Evolutionary conservation across 495 filamentous ascomycete genomes (phyloP).

Genomic region (Achaetomiella virescens): DNA sequence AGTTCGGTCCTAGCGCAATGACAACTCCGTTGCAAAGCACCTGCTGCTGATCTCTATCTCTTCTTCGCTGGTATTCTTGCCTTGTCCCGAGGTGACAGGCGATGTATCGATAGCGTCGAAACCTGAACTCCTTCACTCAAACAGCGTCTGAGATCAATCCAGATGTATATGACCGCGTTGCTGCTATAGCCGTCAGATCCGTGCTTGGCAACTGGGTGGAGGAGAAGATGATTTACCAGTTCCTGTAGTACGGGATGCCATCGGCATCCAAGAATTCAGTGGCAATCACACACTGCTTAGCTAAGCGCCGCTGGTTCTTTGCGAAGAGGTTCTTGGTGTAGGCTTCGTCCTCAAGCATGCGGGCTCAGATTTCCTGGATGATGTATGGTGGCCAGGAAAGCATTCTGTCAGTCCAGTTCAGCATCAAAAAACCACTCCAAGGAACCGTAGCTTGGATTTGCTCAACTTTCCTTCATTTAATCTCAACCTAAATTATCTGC

Average conservation of each 20-base stretch:
- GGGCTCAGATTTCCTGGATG: conserved; percentile 17
- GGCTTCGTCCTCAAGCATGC: conserved; percentile 38
- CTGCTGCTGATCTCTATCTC: conserved; percentile 25
- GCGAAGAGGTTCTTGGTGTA: conserved; percentile 40
- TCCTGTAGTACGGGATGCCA: conserved; percentile 27
- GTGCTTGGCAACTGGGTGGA: no score
- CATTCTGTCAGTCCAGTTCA: conserved; percentile 15
- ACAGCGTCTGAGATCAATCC: conserved; percentile 12
- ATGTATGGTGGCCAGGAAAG: conserved; percentile 19
- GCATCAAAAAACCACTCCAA: background rate
- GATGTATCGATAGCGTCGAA: background rate
- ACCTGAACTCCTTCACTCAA: background rate
- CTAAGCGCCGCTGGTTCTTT: conserved; percentile 33
- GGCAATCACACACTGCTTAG: conserved; percentile 29
- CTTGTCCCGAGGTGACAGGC: background rate
- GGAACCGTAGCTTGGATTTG: background rate
- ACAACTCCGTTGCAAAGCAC: conserved; percentile 41
- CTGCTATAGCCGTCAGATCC: background rate
- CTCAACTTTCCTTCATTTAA: no score
- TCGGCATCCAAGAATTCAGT: conserved; percentile 28
- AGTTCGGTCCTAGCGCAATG: conserved; percentile 35
- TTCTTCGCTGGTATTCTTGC: conserved; percentile 5
- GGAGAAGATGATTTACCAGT: conserved; percentile 4
- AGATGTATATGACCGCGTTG: conserved; percentile 16
- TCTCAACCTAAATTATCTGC: no score